Evolutionary conservation across 805 yeast species (phyloP).

Genomic region (Starmera dryadoides): DNA sequence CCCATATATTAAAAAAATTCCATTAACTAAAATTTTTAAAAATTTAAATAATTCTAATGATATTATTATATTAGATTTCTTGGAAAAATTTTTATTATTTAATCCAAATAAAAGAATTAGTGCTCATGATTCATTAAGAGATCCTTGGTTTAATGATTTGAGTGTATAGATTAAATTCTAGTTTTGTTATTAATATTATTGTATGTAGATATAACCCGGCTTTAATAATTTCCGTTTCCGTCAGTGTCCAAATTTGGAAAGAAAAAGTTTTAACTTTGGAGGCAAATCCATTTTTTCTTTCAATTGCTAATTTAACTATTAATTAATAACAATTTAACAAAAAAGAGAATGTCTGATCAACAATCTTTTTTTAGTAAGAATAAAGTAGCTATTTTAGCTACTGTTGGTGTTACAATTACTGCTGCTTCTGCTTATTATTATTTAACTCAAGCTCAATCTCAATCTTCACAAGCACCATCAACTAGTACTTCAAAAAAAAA

Average conservation of each 20-base stretch:
- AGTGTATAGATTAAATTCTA: not conserved
- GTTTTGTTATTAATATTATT: no score
- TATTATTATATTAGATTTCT: slow-evolving; percentile 43
- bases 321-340: no score
- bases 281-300: no score
- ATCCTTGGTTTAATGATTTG: slow-evolving; percentile 35
- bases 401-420: slow-evolving; percentile 56
- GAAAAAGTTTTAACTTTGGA: no score
- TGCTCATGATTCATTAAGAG: slow-evolving; percentile 46
- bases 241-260: no score
- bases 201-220: no score
- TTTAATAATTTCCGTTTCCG: no score
- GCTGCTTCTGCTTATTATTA: slow-evolving; percentile 57
- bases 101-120: slow-evolving; percentile 60
- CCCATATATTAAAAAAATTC: slow-evolving; percentile 80
- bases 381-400: slow-evolving; percentile 55
- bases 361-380: slow-evolving; percentile 31
- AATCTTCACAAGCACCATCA: slow-evolving; percentile 14
- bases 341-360: slow-evolving; percentile 23
- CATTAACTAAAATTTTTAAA: slow-evolving; percentile 60
- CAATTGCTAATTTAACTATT: no score
- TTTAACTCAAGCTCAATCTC: slow-evolving; percentile 23
- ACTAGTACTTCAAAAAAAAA: slow-evolving; percentile 24
- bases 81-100: slow-evolving; percentile 54
- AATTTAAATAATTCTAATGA: slow-evolving; percentile 32